Evolutionary conservation across 2,329 filamentous ascomycete genomes (phyloP), one percentile per base, ranked within the genome.

Genomic region (Talaromyces pinophilus): DNA sequence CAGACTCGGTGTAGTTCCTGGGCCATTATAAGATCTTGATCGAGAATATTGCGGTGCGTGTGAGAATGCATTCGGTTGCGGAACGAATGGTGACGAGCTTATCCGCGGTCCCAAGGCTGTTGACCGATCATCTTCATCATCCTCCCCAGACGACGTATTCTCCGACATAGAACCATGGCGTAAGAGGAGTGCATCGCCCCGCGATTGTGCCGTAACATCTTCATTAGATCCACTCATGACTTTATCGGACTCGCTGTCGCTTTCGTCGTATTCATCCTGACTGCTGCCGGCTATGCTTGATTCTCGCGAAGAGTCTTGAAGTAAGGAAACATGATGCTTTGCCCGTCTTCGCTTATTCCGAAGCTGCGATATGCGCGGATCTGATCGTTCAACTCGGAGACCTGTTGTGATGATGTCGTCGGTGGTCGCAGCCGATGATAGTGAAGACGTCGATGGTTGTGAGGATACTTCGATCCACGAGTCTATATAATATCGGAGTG

Each of bases 381-480:
- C 87, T 55, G 87, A 67, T 70, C 85, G 84, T 69, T 91, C 89
- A 62, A 97, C 89, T 63, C 88, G 88, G 50, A 97, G 85, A 30
- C 93, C 93, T 5, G 92, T 95, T 1, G 92, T 96, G 70, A 97
- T 90, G 71, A 97, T 94, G 74, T 97, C 93, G 70, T 97, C 93
- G 69, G 86, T 79, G 63, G 78, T 78, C 75, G 90, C 88, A 63
- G 88, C 80, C 22, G 86, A 97, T 22, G 93, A 97, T 13, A 97
- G 83, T 15, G 93, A 97, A 2, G 94, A 97, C 1, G 94, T 96
- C 0, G 94, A 97, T 7, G 94, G 93, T 72, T 95, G 92, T 3
- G 94, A 97, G 57, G 91, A 88, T 68, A 99, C 88, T 78, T 99
- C 94, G 72, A 98, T 88, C 95, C 95, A 99, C 8, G 95, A 97